Percentiles rank a stretch among this genome's conserved stretches.
These are phyloP conservation scores for Globisporangium orthogonon DNA, from an alignment of 352 stramenopile genomes.

Conservation along the genomic window DNA sequence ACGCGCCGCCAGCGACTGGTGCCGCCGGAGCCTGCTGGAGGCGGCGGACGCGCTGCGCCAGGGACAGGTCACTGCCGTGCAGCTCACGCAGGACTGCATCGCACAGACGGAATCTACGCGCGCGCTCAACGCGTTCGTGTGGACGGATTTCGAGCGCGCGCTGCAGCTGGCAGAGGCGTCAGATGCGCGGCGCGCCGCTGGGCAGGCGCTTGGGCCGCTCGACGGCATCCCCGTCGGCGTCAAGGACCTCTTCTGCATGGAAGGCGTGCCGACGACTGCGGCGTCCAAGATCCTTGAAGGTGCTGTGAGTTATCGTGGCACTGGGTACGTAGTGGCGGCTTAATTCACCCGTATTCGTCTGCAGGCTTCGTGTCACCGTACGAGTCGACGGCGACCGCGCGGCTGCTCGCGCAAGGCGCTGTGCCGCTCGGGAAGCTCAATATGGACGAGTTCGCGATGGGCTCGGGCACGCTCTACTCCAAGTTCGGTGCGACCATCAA, in stretches of 20 bases:
- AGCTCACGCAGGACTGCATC: constrained; percentile 68
- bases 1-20: constrained; percentile 49
- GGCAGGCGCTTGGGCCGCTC: constrained; percentile 47
- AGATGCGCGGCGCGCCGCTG: constrained; percentile 52
- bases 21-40: constrained; percentile 45
- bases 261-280: constrained; percentile 83
- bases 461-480: constrained; percentile 91
- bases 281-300: constrained; percentile 86
- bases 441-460: constrained; percentile 99
- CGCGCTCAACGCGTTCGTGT: constrained; percentile 78
- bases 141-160: constrained; percentile 59
- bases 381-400: constrained; percentile 77
- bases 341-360: not conserved
- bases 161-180: constrained; percentile 70
- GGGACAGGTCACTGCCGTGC: constrained; percentile 42
- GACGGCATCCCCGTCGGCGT: constrained; percentile 95
- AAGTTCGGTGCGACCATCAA: constrained; percentile 85
- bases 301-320: not conserved
- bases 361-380: constrained; percentile 87
- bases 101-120: constrained; percentile 65
- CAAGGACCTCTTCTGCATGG: constrained; percentile 96
- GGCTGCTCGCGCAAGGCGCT: constrained; percentile 86
- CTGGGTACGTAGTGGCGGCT: not conserved
- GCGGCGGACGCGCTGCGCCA: constrained; percentile 38
- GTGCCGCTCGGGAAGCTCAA: constrained; percentile 95